Evolutionary conservation across 2,329 filamentous ascomycete species (phyloP).

Genomic region (Hirsutella thompsonii): DNA sequence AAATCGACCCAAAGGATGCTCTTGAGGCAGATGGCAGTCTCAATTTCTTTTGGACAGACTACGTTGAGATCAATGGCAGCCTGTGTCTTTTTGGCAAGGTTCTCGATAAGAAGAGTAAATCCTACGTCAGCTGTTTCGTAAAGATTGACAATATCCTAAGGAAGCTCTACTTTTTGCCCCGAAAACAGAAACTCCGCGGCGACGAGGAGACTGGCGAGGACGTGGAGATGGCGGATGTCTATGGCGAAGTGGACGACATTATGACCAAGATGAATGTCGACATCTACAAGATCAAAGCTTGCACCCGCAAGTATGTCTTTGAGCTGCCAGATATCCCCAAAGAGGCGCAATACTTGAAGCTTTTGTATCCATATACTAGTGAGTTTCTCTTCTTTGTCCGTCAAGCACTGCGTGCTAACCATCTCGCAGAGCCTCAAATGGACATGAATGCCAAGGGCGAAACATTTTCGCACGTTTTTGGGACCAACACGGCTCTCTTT

Average conservation of each 20-base stretch:
- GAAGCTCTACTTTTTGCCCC: slow-evolving; percentile 86
- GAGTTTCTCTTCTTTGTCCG: slow-evolving; percentile 14
- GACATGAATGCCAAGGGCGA: slow-evolving; percentile 62
- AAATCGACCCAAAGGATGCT: slow-evolving; percentile 72
- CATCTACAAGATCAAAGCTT: slow-evolving; percentile 89
- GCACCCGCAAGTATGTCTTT: slow-evolving; percentile 87
- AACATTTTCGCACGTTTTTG: slow-evolving; percentile 90
- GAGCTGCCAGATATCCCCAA: slow-evolving; percentile 78
- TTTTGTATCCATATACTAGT: slow-evolving; percentile 90
- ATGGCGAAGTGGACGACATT: slow-evolving; percentile 73
- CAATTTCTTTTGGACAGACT: slow-evolving; percentile 95
- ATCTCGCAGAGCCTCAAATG: slow-evolving; percentile 45
- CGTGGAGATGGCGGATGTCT: slow-evolving; percentile 79
- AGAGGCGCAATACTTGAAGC: slow-evolving; percentile 83
- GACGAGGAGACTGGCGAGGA: slow-evolving; percentile 63
- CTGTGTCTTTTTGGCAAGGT: slow-evolving; percentile 95
- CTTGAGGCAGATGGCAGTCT: slow-evolving; percentile 88
- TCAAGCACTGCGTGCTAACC: slow-evolving; percentile 7
- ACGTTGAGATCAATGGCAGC: slow-evolving; percentile 81
- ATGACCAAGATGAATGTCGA: slow-evolving; percentile 79
- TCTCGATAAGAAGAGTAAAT: slow-evolving; percentile 68
- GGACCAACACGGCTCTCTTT: slow-evolving; percentile 84
- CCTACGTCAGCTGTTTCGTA: slow-evolving; percentile 83
- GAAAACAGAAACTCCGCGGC: slow-evolving; percentile 42
- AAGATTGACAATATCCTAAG: slow-evolving; percentile 91